Evolutionary conservation across 306 rosid genomes (phyloP), one percentile per base, ranked within the genome.

Genomic region (Benincasa hispida): DNA sequence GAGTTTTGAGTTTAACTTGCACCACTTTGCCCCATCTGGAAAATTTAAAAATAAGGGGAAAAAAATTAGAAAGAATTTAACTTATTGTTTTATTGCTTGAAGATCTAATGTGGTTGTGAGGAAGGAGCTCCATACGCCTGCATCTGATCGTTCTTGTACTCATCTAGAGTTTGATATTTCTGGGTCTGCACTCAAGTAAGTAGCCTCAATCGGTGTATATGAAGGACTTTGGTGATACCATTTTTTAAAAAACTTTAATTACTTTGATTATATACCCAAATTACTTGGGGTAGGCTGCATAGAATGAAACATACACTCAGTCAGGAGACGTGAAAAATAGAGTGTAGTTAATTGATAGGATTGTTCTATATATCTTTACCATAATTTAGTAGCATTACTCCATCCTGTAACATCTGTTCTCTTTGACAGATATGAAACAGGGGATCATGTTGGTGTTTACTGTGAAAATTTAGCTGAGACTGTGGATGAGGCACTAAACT

Each of bases 371-470:
- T 4, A 18, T 34, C 25, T 62, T 35, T 58, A 12, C 35, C 13
- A 24, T 12, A 45, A 17, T 70, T 70, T 70, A 24, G 21, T 21
- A 67, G 74, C 37, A 69, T 69, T 13, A 7, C 5, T 13, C n/a
- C 6, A 8, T 9, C 15, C 24, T 72, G n/a, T 10, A 30, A 72
- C 57, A 10, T 51, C 9, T 51, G 47, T 28, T 51, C 45, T 63
- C 41, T 74, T 80, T 81, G 76, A 61, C 91, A 95, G 99, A 83
- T 95, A 95, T 48, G 99, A 92, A 81, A 92, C 99, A 3, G 99
- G 99, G 78, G 99, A 95, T 84, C 99, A 92, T 79, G 98, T 95
- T 48, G 99, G 98, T 81, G 97, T 95, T 62, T 91, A 85, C 88
- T 89, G 96, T 84, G 99, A 92, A 85, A 95, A 95, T 85, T 86